Evolutionary conservation across 73 alveolate genomes (phyloP).

Genomic region (Paramecium pentaurelia): DNA sequence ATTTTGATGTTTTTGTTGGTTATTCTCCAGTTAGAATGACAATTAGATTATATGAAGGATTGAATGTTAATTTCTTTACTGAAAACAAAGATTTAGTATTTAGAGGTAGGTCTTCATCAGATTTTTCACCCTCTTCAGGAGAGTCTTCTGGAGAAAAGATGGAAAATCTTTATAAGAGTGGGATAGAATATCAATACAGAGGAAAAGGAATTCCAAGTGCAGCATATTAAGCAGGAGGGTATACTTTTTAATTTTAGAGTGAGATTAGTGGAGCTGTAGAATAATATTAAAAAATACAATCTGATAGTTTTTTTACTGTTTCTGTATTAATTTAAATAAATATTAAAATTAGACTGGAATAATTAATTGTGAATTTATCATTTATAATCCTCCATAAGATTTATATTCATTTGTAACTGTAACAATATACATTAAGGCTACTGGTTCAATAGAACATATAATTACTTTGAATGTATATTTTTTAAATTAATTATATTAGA

Average conservation of each 20-base stretch:
- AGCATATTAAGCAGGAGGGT: slow-evolving; percentile 34
- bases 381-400: slow-evolving; percentile 18
- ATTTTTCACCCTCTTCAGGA: not conserved
- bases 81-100: not conserved
- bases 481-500: not conserved
- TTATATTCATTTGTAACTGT: slow-evolving; percentile 1
- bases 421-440: not conserved
- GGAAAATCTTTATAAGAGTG: not conserved
- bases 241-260: not conserved
- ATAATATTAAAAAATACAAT: not conserved
- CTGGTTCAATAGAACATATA: not conserved
- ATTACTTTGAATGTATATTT: not conserved
- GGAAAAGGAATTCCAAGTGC: not conserved
- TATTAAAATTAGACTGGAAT: not conserved
- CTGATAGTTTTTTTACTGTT: not conserved
- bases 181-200: not conserved
- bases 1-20: slow-evolving; percentile 33
- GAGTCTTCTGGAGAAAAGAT: not conserved
- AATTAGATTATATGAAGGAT: not conserved
- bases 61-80: not conserved
- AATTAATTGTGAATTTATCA: slow-evolving; percentile 21
- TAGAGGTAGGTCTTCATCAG: not conserved
- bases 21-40: not conserved
- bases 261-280: not conserved
- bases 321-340: not conserved